phyloP scores from a whole-genome alignment of 306 rosid species.

The Biancaea sappan region DNA sequence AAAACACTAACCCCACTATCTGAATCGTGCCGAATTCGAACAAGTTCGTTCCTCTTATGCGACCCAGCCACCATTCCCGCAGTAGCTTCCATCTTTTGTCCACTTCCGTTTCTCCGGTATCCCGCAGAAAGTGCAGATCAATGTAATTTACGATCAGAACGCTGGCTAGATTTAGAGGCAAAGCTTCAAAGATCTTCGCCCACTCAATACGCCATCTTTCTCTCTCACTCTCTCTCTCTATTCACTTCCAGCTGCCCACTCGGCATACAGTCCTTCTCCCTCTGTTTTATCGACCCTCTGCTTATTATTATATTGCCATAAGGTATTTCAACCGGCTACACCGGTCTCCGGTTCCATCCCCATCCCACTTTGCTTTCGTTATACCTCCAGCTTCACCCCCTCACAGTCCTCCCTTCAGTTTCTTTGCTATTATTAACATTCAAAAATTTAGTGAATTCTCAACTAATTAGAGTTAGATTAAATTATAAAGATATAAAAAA shows the following conservation, averaged over 20 bases:
- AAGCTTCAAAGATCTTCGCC: conserved; percentile 44
- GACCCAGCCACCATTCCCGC: conserved; percentile 82
- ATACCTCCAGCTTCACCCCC: not conserved
- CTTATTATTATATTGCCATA: not conserved
- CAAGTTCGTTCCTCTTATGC: conserved; percentile 71
- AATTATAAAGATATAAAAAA: too few relatives aligned
- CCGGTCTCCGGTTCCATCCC: conserved; percentile 38
- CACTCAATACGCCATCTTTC: conserved; percentile 49
- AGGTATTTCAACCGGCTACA: conserved; percentile 31
- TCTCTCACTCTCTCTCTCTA: conserved; percentile 17
- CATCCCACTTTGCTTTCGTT: not conserved
- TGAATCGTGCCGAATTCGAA: conserved; percentile 80
- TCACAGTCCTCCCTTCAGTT: not conserved
- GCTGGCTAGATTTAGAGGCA: not conserved
- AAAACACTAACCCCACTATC: conserved; percentile 61
- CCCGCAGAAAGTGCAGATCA: conserved; percentile 17
- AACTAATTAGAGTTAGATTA: too few relatives aligned
- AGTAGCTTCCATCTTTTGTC: conserved; percentile 59
- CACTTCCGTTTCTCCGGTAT: not conserved
- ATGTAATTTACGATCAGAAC: not conserved
- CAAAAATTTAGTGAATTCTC: too few relatives aligned
- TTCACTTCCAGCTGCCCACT: conserved; percentile 6
- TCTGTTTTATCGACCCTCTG: conserved; percentile 29
- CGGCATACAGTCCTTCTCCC: not conserved
- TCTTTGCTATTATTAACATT: not conserved